phyloP scores from a whole-genome alignment of 2,329 filamentous ascomycete species.

The Bimuria novae-zelandiae region DNA sequence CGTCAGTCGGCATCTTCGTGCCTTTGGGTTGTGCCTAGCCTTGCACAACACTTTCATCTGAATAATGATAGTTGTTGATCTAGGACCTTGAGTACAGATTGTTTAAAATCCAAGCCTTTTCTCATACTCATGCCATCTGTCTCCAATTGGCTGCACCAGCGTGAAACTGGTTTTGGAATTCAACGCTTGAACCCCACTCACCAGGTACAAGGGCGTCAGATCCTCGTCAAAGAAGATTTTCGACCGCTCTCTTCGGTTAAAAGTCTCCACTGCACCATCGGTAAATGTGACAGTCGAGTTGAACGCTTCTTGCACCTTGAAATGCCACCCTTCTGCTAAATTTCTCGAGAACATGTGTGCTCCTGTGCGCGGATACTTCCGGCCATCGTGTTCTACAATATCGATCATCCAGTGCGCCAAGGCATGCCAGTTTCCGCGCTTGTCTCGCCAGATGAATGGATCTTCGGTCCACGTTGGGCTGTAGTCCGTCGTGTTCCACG shows the following conservation, averaged over 20 bases:
- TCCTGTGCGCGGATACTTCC: slow-evolving; percentile 40
- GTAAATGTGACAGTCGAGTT: slow-evolving; percentile 42
- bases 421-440: slow-evolving; percentile 43
- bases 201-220: slow-evolving; percentile 54
- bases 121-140: slow-evolving; percentile 17
- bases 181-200: slow-evolving; percentile 54
- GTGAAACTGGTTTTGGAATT: slow-evolving; percentile 44
- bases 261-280: slow-evolving; percentile 48
- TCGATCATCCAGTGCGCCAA: slow-evolving; percentile 44
- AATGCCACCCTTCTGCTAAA: slow-evolving; percentile 38
- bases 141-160: slow-evolving; percentile 48
- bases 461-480: slow-evolving; percentile 34
- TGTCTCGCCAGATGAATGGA: slow-evolving; percentile 45
- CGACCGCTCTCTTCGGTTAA: slow-evolving; percentile 54
- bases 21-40: too few relatives aligned
- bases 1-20: too few relatives aligned
- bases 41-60: too few relatives aligned
- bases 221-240: slow-evolving; percentile 56
- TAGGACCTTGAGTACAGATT: background rate
- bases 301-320: slow-evolving; percentile 35
- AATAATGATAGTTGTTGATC: too few relatives aligned
- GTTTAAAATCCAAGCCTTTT: slow-evolving; percentile 16
- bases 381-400: slow-evolving; percentile 27
- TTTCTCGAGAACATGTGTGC: slow-evolving; percentile 39
- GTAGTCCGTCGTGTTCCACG: slow-evolving; percentile 29